Percentiles rank a stretch among this genome's conserved stretches.
Evolutionary conservation across 2,329 filamentous ascomycete species (phyloP).

Genomic region (Ascochyta koolunga): DNA sequence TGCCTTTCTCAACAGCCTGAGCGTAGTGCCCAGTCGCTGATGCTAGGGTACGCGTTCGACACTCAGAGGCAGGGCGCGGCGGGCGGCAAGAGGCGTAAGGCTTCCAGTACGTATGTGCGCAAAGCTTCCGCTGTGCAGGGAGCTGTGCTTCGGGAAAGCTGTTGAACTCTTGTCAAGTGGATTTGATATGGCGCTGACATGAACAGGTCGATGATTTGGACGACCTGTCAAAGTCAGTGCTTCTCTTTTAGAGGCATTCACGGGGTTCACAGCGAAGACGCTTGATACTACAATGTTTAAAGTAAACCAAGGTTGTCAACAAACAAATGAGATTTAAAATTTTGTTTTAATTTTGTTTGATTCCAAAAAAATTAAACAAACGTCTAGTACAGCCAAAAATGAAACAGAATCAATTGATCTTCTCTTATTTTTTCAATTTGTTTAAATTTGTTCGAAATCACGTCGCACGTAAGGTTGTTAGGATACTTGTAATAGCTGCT

Average conservation of each 20-base stretch:
- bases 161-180: neutral
- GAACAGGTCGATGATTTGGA: neutral
- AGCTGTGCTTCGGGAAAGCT: neutral
- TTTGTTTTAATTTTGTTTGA: no score
- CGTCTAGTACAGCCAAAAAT: no score
- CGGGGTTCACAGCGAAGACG: neutral
- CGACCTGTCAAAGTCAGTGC: neutral
- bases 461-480: no score
- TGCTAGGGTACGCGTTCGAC: neutral
- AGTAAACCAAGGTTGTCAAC: neutral
- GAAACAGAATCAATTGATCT: no score
- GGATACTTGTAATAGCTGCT: no score
- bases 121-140: neutral
- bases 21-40: slow-evolving; percentile 6
- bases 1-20: slow-evolving; percentile 8
- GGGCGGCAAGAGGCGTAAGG: neutral
- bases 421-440: no score
- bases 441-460: no score
- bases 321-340: no score
- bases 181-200: neutral
- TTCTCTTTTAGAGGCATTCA: neutral
- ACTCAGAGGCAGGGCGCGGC: slow-evolving; percentile 6
- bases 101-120: neutral
- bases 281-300: neutral
- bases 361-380: no score